phyloP scores from a whole-genome alignment of 2,329 filamentous ascomycete genomes.

The Calonectria multiphialidica region DNA sequence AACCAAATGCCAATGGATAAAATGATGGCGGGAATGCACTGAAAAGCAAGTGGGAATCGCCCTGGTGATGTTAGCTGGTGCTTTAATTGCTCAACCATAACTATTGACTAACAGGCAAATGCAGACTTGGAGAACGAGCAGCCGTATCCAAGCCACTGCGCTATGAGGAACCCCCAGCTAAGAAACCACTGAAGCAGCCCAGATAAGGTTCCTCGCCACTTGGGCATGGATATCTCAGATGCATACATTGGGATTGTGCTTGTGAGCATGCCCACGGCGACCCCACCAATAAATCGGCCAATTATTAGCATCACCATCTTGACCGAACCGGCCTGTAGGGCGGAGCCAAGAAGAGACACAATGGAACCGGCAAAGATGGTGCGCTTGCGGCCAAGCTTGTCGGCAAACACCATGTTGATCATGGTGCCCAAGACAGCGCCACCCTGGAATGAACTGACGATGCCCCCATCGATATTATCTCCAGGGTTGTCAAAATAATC shows the following conservation, averaged over 20 bases:
- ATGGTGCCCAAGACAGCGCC: constrained; percentile 44
- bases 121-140: constrained; percentile 39
- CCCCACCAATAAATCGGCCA: constrained; percentile 62
- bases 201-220: not conserved
- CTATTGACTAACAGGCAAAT: constrained; percentile 47
- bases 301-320: constrained; percentile 57
- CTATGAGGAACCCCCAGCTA: constrained; percentile 55
- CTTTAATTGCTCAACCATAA: too few species aligned
- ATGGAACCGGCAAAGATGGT: constrained; percentile 46
- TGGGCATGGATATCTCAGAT: too few species aligned
- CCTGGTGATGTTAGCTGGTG: too few species aligned
- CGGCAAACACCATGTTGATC: constrained; percentile 45
- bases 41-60: constrained; percentile 48
- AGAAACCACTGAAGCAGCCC: constrained; percentile 59
- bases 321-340: constrained; percentile 46
- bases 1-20: constrained; percentile 38
- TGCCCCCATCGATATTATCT: constrained; percentile 37
- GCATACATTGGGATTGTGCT: too few species aligned
- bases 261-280: constrained; percentile 54
- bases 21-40: constrained; percentile 41
- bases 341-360: constrained; percentile 44
- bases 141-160: constrained; percentile 50
- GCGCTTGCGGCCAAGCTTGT: constrained; percentile 45
- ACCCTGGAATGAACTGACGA: constrained; percentile 43
- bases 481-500: constrained; percentile 56